Percentiles rank a stretch among this genome's conserved stretches.
These are phyloP conservation scores for Cladophialophora immunda DNA, from an alignment of 2,329 filamentous ascomycete species.

Conservation along the genomic window DNA sequence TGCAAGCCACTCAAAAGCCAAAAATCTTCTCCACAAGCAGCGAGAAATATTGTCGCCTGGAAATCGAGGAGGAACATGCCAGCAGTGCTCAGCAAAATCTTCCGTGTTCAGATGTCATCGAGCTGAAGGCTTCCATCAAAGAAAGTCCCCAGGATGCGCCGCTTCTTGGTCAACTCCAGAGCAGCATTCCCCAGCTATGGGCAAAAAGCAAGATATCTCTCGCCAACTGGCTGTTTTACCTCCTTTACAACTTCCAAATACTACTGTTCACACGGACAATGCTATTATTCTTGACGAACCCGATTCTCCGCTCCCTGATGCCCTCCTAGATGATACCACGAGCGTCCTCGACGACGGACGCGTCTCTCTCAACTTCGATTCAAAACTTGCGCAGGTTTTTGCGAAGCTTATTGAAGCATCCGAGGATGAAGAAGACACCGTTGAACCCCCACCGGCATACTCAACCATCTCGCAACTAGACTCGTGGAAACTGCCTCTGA, in stretches of 20 bases:
- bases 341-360: constrained; percentile 38
- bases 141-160: not conserved
- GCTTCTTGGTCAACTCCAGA: not conserved
- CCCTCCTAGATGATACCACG: constrained; percentile 19
- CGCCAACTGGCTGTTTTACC: not conserved
- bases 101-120: not conserved
- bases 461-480: constrained; percentile 6
- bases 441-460: constrained; percentile 38
- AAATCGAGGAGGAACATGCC: not conserved
- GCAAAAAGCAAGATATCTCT: constrained; percentile 2
- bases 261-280: not conserved
- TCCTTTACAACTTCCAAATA: not conserved
- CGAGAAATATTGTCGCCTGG: not conserved
- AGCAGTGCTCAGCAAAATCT: not conserved
- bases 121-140: not conserved
- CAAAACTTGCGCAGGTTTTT: constrained; percentile 33
- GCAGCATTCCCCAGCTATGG: not conserved
- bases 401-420: constrained; percentile 31
- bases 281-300: constrained; percentile 8
- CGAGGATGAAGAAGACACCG: constrained; percentile 28
- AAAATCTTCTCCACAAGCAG: not conserved
- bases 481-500: constrained; percentile 47
- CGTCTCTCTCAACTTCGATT: constrained; percentile 40
- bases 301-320: constrained; percentile 20
- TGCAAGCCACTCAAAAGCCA: not conserved